These are phyloP conservation scores for Trichomonascaceae sp. DNA, from an alignment of 1,139 yeast genomes.

Conservation along the genomic window DNA sequence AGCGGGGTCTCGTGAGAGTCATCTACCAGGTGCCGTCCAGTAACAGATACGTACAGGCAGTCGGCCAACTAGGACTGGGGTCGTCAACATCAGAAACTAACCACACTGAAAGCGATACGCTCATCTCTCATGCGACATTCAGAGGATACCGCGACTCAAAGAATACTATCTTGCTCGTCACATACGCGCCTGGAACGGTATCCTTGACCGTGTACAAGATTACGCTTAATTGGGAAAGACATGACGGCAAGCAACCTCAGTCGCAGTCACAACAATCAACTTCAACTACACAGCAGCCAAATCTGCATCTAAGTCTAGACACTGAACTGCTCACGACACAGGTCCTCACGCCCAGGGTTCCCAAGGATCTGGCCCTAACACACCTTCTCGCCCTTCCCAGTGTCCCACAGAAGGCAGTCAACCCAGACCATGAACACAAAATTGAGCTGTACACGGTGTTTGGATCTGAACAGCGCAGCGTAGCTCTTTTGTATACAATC, in stretches of 20 bases:
- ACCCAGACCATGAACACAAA: conserved; percentile 22
- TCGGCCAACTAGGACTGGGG: conserved; percentile 3
- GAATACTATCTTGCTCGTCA: conserved; percentile 36
- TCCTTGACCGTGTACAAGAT: conserved; percentile 37
- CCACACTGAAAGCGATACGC: conserved; percentile 6
- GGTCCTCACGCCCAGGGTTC: not conserved
- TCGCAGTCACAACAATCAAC: no score
- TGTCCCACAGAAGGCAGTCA: conserved; percentile 10
- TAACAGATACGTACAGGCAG: conserved; percentile 20
- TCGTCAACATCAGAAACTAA: conserved; percentile 9
- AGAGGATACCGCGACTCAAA: conserved; percentile 34
- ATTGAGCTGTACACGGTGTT: conserved; percentile 29
- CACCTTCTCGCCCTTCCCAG: conserved; percentile 19
- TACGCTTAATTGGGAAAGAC: conserved; percentile 51
- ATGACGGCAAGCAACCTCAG: no score
- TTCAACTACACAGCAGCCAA: no score
- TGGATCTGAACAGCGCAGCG: conserved; percentile 12
- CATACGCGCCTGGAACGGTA: conserved; percentile 32
- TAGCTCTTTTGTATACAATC: conserved; percentile 16
- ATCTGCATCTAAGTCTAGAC: conserved; percentile 1
- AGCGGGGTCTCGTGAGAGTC: conserved; percentile 43
- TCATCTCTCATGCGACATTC: conserved; percentile 38
- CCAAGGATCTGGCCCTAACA: conserved; percentile 11
- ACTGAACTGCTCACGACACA: conserved; percentile 4
- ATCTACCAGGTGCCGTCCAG: conserved; percentile 20